Percentiles rank a stretch among this genome's conserved stretches.
Conservation (phyloP, 2,329 filamentous ascomycete species). For the Arthrobotrys sinensis region DNA sequence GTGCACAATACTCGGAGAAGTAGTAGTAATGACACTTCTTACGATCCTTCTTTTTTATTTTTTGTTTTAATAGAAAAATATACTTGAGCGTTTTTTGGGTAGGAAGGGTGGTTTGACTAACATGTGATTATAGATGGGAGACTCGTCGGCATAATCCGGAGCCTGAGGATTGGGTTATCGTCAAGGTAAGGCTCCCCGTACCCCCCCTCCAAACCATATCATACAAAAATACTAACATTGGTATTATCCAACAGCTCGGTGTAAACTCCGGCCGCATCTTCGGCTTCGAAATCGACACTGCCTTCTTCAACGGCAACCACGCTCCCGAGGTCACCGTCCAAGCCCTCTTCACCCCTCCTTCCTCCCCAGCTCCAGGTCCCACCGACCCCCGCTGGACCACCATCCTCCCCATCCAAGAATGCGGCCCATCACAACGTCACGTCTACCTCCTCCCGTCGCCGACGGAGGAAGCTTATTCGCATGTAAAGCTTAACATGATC, state of each 20-base stretch:
- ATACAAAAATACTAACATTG: not conserved
- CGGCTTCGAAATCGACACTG: constrained; percentile 84
- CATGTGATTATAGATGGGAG: constrained; percentile 67
- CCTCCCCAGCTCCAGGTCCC: constrained; percentile 68
- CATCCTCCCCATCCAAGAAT: constrained; percentile 79
- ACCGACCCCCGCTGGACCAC: constrained; percentile 75
- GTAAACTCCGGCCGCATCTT: constrained; percentile 80
- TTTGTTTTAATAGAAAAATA: not conserved
- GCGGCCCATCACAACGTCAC: constrained; percentile 81
- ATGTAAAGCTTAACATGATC: constrained; percentile 86
- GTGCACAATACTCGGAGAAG: no score
- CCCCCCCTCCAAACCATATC: not conserved
- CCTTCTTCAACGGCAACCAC: constrained; percentile 86
- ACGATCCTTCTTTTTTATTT: not conserved
- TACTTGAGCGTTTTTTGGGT: not conserved
- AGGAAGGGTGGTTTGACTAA: constrained; percentile 9
- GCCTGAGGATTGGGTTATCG: constrained; percentile 78
- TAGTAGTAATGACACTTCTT: not conserved
- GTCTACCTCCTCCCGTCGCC: constrained; percentile 77
- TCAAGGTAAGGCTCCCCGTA: constrained; percentile 65
- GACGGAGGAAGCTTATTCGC: constrained; percentile 79
- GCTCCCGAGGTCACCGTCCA: constrained; percentile 84
- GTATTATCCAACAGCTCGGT: constrained; percentile 69
- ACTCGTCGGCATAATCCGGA: constrained; percentile 77
- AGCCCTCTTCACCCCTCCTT: constrained; percentile 79